Conservation (phyloP, 805 yeast species). For the Brettanomyces custersianus region DNA sequence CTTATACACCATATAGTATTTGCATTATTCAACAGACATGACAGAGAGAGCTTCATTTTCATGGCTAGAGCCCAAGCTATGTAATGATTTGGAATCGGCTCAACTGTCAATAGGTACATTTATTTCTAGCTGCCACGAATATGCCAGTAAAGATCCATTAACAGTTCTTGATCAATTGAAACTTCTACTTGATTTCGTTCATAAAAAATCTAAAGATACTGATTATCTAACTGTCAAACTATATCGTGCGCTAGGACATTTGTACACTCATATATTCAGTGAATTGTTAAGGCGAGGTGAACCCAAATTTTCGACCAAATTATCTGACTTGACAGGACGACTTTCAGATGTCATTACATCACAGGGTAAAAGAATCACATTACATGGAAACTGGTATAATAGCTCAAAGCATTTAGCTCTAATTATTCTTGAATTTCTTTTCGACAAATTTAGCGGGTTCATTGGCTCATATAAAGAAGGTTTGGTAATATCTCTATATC, state of each 20-base stretch:
- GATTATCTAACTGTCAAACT: conserved; percentile 18
- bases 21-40: too few relatives aligned
- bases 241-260: conserved; percentile 17
- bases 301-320: conserved; percentile 22
- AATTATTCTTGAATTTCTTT: conserved; percentile 21
- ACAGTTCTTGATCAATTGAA: not conserved
- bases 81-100: too few relatives aligned
- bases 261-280: conserved; percentile 14
- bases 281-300: conserved; percentile 23
- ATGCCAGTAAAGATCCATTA: too few relatives aligned
- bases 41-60: too few relatives aligned
- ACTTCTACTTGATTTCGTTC: conserved; percentile 9
- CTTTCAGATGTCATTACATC: conserved; percentile 10
- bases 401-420: conserved; percentile 23
- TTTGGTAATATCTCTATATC: conserved; percentile 21
- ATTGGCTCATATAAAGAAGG: conserved; percentile 22
- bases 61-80: too few relatives aligned
- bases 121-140: too few relatives aligned
- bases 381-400: conserved; percentile 25
- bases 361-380: conserved; percentile 20
- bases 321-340: conserved; percentile 22
- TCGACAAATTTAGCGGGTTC: conserved; percentile 26
- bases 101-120: too few relatives aligned
- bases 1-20: too few relatives aligned
- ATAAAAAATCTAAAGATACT: conserved; percentile 10